Evolutionary conservation across 352 stramenopile species (phyloP).

Genomic region (Phytophthora vignae): DNA sequence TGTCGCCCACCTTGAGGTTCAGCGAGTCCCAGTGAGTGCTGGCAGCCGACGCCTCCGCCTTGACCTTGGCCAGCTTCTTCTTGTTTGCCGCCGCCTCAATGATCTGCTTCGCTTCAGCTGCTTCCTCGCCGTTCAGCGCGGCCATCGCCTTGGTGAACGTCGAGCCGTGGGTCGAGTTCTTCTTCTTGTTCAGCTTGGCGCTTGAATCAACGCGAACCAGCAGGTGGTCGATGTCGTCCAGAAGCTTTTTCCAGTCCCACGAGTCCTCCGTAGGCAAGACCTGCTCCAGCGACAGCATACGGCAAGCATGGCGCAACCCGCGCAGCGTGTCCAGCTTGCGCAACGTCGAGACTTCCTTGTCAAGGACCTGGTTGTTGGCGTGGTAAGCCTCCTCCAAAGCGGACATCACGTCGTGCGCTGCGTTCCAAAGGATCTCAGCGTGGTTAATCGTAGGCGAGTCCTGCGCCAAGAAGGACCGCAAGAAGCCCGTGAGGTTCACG

Average conservation of each 20-base stretch:
- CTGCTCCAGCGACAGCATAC: slow-evolving; percentile 74
- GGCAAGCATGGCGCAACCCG: slow-evolving; percentile 67
- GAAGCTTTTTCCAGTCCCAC: slow-evolving; percentile 83
- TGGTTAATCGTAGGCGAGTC: slow-evolving; percentile 93
- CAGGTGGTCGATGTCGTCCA: slow-evolving; percentile 78
- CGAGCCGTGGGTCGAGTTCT: slow-evolving; percentile 40
- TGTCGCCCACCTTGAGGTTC: slow-evolving; percentile 64
- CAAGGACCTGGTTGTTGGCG: slow-evolving; percentile 56
- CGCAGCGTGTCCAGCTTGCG: slow-evolving; percentile 74
- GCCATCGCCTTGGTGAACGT: slow-evolving; percentile 34
- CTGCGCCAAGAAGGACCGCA: slow-evolving; percentile 89
- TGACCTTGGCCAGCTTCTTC: slow-evolving; percentile 30
- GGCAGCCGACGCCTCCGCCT: slow-evolving; percentile 31
- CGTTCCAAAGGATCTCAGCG: slow-evolving; percentile 94
- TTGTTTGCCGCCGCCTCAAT: slow-evolving; percentile 40
- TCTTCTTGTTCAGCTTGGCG: slow-evolving; percentile 47
- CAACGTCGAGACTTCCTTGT: slow-evolving; percentile 50
- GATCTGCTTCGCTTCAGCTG: slow-evolving; percentile 35
- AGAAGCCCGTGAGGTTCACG: slow-evolving; percentile 92
- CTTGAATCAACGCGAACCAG: slow-evolving; percentile 67
- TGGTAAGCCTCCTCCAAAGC: slow-evolving; percentile 84
- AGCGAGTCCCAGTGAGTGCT: slow-evolving; percentile 74
- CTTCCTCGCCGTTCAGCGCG: slow-evolving; percentile 36
- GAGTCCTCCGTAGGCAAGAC: slow-evolving; percentile 73
- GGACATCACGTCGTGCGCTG: slow-evolving; percentile 87